phyloP scores from a whole-genome alignment of 768 basidiomycete species.

The Mrakia frigida region DNA sequence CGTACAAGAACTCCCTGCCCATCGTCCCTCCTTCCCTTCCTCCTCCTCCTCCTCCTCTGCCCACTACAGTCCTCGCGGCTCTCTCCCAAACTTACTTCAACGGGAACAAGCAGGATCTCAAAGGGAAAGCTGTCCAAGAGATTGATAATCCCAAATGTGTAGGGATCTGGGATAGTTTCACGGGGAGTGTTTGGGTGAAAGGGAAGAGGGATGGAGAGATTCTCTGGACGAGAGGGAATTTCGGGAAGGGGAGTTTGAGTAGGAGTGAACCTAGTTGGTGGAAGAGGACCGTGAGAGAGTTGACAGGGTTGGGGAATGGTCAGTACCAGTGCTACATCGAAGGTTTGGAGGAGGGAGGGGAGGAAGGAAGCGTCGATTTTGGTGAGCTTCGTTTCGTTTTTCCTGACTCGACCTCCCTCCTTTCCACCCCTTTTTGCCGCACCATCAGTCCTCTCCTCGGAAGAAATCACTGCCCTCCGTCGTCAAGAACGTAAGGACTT shows the following conservation, averaged over 20 bases:
- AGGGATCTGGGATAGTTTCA: conserved; percentile 68
- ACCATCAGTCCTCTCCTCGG: conserved; percentile 66
- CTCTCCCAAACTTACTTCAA: background rate
- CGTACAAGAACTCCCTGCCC: conserved; percentile 21
- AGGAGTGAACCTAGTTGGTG: conserved; percentile 94
- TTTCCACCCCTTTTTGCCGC: background rate
- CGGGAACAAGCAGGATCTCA: background rate
- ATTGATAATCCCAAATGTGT: conserved; percentile 61
- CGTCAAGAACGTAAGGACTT: conserved; percentile 84
- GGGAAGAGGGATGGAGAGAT: conserved; percentile 59
- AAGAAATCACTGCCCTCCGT: conserved; percentile 83
- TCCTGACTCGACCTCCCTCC: background rate
- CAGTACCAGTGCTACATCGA: conserved; percentile 41
- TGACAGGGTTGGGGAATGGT: conserved; percentile 58
- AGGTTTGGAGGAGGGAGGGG: background rate
- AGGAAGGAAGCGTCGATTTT: background rate
- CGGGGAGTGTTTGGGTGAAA: conserved; percentile 83
- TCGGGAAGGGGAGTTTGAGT: conserved; percentile 92
- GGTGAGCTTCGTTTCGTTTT: background rate
- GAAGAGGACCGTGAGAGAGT: conserved; percentile 65
- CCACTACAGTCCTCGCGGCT: background rate
- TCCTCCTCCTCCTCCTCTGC: background rate
- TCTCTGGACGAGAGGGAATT: conserved; percentile 88
- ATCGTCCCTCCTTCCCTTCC: conserved; percentile 18
- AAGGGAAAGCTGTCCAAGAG: background rate